A percentile compares a stretch with the other conserved stretches of the same genome.
Conservation (phyloP, 352 stramenopile species). For the Globisporangium rhizosaccharum region DNA sequence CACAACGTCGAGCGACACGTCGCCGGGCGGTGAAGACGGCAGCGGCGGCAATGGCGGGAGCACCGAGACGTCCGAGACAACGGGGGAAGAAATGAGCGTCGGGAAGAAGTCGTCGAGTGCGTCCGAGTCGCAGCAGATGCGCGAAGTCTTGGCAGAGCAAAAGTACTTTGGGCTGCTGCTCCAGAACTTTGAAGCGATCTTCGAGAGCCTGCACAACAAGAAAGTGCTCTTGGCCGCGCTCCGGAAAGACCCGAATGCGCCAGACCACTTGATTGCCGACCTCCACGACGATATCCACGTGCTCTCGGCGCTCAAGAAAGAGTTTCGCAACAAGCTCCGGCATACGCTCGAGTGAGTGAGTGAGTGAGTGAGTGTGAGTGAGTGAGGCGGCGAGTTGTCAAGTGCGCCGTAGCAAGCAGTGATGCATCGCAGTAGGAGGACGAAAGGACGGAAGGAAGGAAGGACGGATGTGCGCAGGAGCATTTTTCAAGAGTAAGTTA, state of each 20-base stretch:
- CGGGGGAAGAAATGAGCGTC: conserved; percentile 50
- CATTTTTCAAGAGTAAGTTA: too few relatives aligned
- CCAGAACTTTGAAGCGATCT: conserved; percentile 83
- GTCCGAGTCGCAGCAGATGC: conserved; percentile 31
- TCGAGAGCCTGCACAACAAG: conserved; percentile 82
- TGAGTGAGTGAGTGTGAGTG: conserved; percentile 8
- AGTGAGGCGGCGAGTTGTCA: too few relatives aligned
- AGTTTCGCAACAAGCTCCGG: conserved; percentile 73
- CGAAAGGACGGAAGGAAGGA: too few relatives aligned
- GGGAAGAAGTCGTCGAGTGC: conserved; percentile 48
- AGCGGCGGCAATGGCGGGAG: conserved; percentile 40
- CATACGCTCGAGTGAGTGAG: conserved; percentile 37
- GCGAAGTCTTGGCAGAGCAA: conserved; percentile 61
- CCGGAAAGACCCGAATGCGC: conserved; percentile 60
- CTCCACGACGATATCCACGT: conserved; percentile 81
- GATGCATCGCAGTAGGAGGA: too few relatives aligned
- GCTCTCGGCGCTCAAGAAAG: conserved; percentile 69
- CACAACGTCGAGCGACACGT: conserved; percentile 19
- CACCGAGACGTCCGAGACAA: conserved; percentile 80
- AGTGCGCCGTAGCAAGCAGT: too few relatives aligned
- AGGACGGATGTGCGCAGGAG: too few relatives aligned
- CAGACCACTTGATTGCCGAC: conserved; percentile 68
- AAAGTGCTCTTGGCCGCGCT: conserved; percentile 70
- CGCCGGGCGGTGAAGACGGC: conserved; percentile 21
- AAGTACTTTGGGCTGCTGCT: conserved; percentile 78